phyloP scores from a whole-genome alignment of 495 filamentous ascomycete species.

The Podospora pseudopauciseta region DNA sequence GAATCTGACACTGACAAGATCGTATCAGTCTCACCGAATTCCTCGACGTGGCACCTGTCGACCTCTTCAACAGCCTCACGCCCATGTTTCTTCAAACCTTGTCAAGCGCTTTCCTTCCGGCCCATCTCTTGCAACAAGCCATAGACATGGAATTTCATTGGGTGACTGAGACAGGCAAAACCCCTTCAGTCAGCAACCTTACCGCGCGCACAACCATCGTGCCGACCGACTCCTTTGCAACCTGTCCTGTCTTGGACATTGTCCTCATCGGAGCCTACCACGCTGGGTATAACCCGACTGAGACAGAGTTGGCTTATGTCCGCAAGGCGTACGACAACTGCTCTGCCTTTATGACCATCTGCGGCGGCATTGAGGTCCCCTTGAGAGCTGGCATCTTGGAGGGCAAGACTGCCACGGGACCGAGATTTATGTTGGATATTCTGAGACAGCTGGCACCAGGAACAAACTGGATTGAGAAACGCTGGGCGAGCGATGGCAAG shows the following conservation, averaged over 20 bases:
- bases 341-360: constrained; percentile 26
- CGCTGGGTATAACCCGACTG: constrained; percentile 17
- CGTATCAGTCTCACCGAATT: constrained; percentile 16
- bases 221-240: constrained; percentile 22
- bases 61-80: constrained; percentile 21
- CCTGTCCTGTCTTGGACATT: constrained; percentile 26
- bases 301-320: constrained; percentile 23
- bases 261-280: constrained; percentile 23
- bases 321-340: constrained; percentile 18
- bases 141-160: constrained; percentile 22
- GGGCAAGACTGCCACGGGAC: constrained; percentile 27
- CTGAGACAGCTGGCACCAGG: constrained; percentile 11
- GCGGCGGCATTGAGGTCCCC: constrained; percentile 24
- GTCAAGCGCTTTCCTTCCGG: constrained; percentile 10
- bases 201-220: constrained; percentile 3
- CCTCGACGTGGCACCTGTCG: constrained; percentile 21
- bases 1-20: background rate
- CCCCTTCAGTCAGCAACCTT: background rate
- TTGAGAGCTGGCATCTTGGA: constrained; percentile 20
- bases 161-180: constrained; percentile 18
- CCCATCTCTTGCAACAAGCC: constrained; percentile 15
- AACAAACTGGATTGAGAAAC: constrained; percentile 31
- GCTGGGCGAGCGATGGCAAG: constrained; percentile 31
- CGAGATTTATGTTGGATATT: constrained; percentile 14
- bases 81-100: constrained; percentile 11